These are phyloP conservation scores for Boletus smithii DNA, from an alignment of 1,284 basidiomycete species.

Conservation along the genomic window DNA sequence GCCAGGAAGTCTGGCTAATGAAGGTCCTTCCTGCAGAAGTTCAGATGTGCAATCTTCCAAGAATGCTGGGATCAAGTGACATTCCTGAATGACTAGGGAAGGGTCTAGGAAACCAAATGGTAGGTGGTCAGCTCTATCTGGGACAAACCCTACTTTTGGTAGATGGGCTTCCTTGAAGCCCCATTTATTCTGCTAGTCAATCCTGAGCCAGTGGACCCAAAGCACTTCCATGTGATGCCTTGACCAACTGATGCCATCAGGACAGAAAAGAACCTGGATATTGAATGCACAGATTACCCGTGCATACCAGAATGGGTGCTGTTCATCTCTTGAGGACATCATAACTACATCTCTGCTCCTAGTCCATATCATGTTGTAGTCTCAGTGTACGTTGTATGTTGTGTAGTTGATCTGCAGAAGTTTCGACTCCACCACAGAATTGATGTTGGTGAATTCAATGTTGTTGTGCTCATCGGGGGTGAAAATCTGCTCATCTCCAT, in stretches of 20 bases:
- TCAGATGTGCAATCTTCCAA: neutral
- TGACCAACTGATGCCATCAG: no score
- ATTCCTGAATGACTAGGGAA: slow-evolving; percentile 6
- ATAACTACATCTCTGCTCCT: no score
- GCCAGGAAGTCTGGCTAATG: neutral
- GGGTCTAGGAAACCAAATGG: slow-evolving; percentile 12
- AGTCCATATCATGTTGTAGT: no score
- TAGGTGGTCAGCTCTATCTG: neutral
- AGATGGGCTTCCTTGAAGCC: slow-evolving; percentile 1
- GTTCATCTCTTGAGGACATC: no score
- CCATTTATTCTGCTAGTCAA: slow-evolving; percentile 1
- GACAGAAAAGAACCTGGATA: no score
- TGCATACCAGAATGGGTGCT: no score
- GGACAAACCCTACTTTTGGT: slow-evolving; percentile 8
- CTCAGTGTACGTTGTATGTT: neutral
- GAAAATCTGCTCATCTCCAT: neutral
- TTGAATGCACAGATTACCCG: no score
- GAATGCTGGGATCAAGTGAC: slow-evolving; percentile 1
- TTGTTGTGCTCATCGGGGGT: neutral
- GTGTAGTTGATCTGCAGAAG: neutral
- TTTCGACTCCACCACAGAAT: neutral
- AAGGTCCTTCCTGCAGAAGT: neutral
- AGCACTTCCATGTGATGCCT: no score
- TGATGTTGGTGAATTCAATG: neutral
- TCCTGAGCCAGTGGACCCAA: no score